These are phyloP conservation scores for Colletotrichum spaethianum DNA, from an alignment of 2,329 filamentous ascomycete genomes.

Conservation along the genomic window DNA sequence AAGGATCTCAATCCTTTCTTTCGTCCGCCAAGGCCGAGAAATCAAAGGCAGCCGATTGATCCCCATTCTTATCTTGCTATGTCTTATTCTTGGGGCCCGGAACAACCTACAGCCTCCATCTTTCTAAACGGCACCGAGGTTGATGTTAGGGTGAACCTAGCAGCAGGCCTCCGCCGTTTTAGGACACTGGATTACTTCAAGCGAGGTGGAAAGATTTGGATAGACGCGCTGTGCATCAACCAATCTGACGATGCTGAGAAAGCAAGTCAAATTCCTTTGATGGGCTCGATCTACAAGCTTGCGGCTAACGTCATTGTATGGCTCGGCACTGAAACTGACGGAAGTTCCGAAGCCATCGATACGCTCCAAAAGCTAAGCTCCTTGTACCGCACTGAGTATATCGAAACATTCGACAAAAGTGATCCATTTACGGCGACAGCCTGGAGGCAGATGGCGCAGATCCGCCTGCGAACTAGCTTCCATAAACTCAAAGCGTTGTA, in stretches of 20 bases:
- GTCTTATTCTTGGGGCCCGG: conserved; percentile 45
- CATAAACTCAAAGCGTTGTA: not conserved
- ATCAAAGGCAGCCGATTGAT: not conserved
- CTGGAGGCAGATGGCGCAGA: conserved; percentile 7
- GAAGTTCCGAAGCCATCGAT: not conserved
- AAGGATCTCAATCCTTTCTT: conserved; percentile 6
- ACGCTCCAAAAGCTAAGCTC: conserved; percentile 1
- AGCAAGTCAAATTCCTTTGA: conserved; percentile 44
- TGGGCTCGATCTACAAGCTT: conserved; percentile 45
- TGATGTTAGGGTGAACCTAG: conserved; percentile 5
- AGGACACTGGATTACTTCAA: conserved; percentile 10
- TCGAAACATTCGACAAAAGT: conserved; percentile 12
- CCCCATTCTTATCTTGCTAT: conserved; percentile 41
- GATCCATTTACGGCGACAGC: conserved; percentile 4
- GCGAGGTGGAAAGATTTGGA: conserved; percentile 42
- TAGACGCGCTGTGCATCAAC: conserved; percentile 48
- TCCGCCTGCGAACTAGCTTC: not conserved
- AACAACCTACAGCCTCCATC: conserved; percentile 33
- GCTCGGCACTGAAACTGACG: conserved; percentile 39
- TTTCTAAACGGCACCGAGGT: conserved; percentile 5
- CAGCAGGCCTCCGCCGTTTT: conserved; percentile 3
- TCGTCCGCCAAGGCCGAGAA: not conserved
- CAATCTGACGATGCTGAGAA: conserved; percentile 44
- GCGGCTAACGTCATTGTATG: conserved; percentile 45
- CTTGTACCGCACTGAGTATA: conserved; percentile 18